A percentile compares a stretch with the other conserved stretches of the same genome.
phyloP scores from a whole-genome alignment of 2,329 filamentous ascomycete genomes.

The Colletotrichum somersetense region DNA sequence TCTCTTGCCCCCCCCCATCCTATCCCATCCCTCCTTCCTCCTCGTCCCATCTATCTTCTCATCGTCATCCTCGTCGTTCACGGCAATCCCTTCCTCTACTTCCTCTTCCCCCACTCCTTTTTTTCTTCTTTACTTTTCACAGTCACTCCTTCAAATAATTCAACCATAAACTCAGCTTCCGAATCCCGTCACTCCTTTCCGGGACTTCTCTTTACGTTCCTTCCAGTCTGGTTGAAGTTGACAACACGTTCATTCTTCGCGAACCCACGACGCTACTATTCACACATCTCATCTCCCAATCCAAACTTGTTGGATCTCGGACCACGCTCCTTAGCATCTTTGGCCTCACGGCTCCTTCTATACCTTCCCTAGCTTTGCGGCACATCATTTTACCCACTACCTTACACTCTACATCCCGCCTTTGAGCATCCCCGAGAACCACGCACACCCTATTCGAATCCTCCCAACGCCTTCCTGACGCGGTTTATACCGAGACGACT shows the following conservation, averaged over 20 bases:
- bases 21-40: constrained; percentile 48
- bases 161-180: constrained; percentile 49
- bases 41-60: constrained; percentile 50
- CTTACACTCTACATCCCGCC: neutral
- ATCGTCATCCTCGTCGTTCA: constrained; percentile 53
- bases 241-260: constrained; percentile 43
- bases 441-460: constrained; percentile 13
- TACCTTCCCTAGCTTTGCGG: constrained; percentile 34
- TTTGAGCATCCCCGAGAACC: constrained; percentile 8
- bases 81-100: constrained; percentile 53
- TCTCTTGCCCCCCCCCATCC: constrained; percentile 39
- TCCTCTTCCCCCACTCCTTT: constrained; percentile 54
- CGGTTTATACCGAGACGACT: constrained; percentile 37
- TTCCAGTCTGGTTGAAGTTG: constrained; percentile 48
- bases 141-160: constrained; percentile 65
- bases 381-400: constrained; percentile 14
- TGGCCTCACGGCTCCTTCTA: constrained; percentile 41
- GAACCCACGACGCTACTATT: constrained; percentile 40
- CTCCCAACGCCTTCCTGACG: constrained; percentile 37
- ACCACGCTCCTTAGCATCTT: constrained; percentile 46
- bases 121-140: constrained; percentile 56
- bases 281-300: constrained; percentile 41
- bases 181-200: constrained; percentile 67
- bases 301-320: constrained; percentile 42
- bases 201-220: constrained; percentile 59